Conservation (phyloP, 805 yeast species). For the Debaryomyces maramus region DNA sequence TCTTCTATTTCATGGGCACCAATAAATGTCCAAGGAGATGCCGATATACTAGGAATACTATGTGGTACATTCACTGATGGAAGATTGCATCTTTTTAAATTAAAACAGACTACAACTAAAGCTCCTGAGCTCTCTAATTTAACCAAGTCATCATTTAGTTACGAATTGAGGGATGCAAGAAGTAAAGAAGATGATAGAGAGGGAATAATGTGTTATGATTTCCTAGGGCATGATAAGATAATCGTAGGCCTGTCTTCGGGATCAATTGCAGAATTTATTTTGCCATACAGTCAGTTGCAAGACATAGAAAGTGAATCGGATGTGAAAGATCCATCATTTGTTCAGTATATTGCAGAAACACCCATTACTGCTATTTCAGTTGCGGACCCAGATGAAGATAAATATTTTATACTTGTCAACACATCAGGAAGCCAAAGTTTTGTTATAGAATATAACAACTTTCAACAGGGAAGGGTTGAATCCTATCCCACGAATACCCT, state of each 20-base stretch:
- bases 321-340: slow-evolving; percentile 30
- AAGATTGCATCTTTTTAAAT: slow-evolving; percentile 45
- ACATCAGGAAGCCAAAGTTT: slow-evolving; percentile 28
- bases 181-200: slow-evolving; percentile 4
- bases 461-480: slow-evolving; percentile 27
- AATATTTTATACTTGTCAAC: slow-evolving; percentile 27
- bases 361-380: slow-evolving; percentile 27
- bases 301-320: slow-evolving; percentile 14
- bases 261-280: slow-evolving; percentile 53
- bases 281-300: slow-evolving; percentile 27
- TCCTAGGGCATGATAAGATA: slow-evolving; percentile 42
- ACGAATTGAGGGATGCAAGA: slow-evolving; percentile 12
- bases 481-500: slow-evolving; percentile 24
- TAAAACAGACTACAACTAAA: slow-evolving; percentile 23
- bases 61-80: slow-evolving; percentile 62
- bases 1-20: slow-evolving; percentile 43
- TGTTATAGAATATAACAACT: slow-evolving; percentile 26
- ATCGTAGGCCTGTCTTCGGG: slow-evolving; percentile 64
- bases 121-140: slow-evolving; percentile 16
- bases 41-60: slow-evolving; percentile 39
- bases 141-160: slow-evolving; percentile 23
- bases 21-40: slow-evolving; percentile 23
- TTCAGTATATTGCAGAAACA: slow-evolving; percentile 31
- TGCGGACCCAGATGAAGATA: slow-evolving; percentile 21
- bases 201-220: slow-evolving; percentile 49